phyloP scores from a whole-genome alignment of 2,329 filamentous ascomycete species.

The Pseudocercospora fijiensis region DNA sequence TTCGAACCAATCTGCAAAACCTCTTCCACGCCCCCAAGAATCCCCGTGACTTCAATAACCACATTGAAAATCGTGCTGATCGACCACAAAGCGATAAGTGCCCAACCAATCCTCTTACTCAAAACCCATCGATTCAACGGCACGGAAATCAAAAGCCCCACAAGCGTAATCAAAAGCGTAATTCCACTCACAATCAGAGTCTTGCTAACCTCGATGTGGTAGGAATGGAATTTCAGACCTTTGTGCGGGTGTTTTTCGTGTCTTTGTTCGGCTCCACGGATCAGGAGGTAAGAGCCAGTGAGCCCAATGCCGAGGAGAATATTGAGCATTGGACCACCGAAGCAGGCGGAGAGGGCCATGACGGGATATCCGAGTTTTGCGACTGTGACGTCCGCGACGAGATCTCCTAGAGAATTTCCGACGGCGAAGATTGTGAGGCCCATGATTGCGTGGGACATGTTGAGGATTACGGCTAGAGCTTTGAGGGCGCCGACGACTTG shows the following conservation, averaged over 20 bases:
- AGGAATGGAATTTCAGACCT: slow-evolving; percentile 68
- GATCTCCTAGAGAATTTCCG: slow-evolving; percentile 89
- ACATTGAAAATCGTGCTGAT: slow-evolving; percentile 80
- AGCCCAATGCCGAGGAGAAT: slow-evolving; percentile 94
- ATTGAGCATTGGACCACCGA: slow-evolving; percentile 97
- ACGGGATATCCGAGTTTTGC: slow-evolving; percentile 91
- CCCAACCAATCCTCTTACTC: slow-evolving; percentile 77
- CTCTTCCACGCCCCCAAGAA: slow-evolving; percentile 18
- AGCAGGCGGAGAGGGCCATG: slow-evolving; percentile 92
- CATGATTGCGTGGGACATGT: slow-evolving; percentile 91
- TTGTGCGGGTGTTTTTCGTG: slow-evolving; percentile 66
- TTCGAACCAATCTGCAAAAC: slow-evolving; percentile 12
- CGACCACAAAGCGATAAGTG: slow-evolving; percentile 75
- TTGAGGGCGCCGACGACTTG: slow-evolving; percentile 96
- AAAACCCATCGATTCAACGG: slow-evolving; percentile 85
- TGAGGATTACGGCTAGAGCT: slow-evolving; percentile 83
- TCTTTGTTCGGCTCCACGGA: slow-evolving; percentile 64
- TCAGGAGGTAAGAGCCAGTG: slow-evolving; percentile 82
- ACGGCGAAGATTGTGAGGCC: slow-evolving; percentile 95
- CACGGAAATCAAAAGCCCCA: slow-evolving; percentile 75
- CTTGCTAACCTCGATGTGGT: slow-evolving; percentile 78
- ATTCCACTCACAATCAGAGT: slow-evolving; percentile 81
- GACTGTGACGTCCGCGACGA: slow-evolving; percentile 93
- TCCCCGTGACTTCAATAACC: slow-evolving; percentile 64
- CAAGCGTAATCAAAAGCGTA: slow-evolving; percentile 77